Conservation (phyloP, 2,329 filamentous ascomycete species). For the Colletotrichum theobromicola region DNA sequence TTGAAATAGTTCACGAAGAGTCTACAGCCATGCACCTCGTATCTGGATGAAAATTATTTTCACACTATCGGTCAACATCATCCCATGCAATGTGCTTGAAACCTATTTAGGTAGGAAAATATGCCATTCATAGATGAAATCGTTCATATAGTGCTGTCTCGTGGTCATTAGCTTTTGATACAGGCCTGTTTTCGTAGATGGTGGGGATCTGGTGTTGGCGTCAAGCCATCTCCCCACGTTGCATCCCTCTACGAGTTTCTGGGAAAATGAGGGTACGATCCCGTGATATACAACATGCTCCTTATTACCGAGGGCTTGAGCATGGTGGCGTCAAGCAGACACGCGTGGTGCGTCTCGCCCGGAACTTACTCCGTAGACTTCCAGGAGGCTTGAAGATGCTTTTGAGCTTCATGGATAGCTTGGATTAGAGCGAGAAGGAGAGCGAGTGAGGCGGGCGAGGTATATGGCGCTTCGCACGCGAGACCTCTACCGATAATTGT, state of each 20-base stretch:
- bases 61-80: background rate
- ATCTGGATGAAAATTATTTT: background rate
- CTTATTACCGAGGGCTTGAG: too few species aligned
- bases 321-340: background rate
- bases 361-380: background rate
- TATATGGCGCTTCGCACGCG: background rate
- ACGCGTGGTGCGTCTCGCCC: background rate
- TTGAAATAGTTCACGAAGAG: background rate
- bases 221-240: background rate
- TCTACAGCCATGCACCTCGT: background rate
- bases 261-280: background rate
- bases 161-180: background rate
- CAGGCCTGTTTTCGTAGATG: background rate
- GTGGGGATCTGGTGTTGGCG: background rate
- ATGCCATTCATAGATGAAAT: background rate
- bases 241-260: background rate
- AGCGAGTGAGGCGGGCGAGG: background rate
- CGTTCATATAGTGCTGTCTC: background rate
- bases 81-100: background rate
- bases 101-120: background rate
- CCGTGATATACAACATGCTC: too few species aligned
- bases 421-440: background rate
- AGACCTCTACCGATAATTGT: fast-evolving
- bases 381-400: background rate
- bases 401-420: background rate